phyloP scores from a whole-genome alignment of 352 stramenopile species.

The Globisporangium rhizosaccharum region DNA sequence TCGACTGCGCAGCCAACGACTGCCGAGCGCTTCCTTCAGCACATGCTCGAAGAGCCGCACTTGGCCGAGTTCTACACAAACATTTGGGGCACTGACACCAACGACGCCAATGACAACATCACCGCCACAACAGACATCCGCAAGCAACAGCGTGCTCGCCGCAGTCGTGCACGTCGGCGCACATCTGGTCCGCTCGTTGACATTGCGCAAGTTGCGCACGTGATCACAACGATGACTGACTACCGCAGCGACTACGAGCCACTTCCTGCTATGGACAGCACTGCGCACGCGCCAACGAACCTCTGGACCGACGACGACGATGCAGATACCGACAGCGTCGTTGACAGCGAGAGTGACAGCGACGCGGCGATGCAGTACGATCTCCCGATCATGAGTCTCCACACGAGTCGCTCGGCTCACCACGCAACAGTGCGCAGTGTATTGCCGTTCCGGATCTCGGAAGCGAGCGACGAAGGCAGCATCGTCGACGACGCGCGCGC shows the following conservation, averaged over 20 bases:
- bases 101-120: not conserved
- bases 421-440: conserved; percentile 17
- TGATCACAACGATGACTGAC: conserved; percentile 57
- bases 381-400: conserved; percentile 3
- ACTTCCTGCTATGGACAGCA: conserved; percentile 10
- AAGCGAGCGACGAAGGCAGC: conserved; percentile 39
- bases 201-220: conserved; percentile 69
- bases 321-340: conserved; percentile 17
- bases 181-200: conserved; percentile 35
- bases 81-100: conserved; percentile 29
- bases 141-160: conserved; percentile 21
- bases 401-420: not conserved
- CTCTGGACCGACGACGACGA: conserved; percentile 42
- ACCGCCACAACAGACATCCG: conserved; percentile 20
- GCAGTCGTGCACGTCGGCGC: conserved; percentile 7
- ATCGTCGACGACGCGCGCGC: conserved; percentile 16
- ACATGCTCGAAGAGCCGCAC: conserved; percentile 32
- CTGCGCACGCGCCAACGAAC: conserved; percentile 22
- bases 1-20: not conserved
- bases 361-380: not conserved
- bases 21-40: conserved; percentile 8
- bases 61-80: conserved; percentile 56
- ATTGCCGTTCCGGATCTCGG: conserved; percentile 31
- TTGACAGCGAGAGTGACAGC: not conserved
- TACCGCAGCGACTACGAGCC: conserved; percentile 64